Evolutionary conservation across 345 rosid genomes (phyloP).

Genomic region (Rhodamnia rubescens): DNA sequence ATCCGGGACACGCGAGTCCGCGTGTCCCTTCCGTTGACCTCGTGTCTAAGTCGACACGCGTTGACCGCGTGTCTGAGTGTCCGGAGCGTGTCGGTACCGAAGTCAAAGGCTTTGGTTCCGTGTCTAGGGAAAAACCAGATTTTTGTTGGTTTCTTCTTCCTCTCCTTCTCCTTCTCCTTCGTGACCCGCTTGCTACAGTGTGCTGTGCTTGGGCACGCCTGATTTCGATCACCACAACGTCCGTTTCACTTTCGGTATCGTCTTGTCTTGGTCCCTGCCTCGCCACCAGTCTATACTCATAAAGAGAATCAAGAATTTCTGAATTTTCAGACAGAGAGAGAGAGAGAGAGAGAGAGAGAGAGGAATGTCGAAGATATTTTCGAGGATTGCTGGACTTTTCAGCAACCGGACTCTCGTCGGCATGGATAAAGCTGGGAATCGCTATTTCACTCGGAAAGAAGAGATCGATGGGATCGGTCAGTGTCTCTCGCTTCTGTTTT

Average conservation of each 20-base stretch:
- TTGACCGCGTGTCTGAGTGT: no score
- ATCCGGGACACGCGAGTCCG: no score
- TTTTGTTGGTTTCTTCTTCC: not conserved
- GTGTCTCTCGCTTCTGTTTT: conserved; percentile 13
- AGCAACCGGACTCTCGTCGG: conserved; percentile 40
- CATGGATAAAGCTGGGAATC: conserved; percentile 65
- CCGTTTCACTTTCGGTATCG: not conserved
- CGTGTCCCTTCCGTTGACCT: no score
- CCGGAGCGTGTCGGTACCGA: no score
- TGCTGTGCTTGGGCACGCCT: not conserved
- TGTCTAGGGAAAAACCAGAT: no score
- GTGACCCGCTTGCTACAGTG: not conserved
- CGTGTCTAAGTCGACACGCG: no score
- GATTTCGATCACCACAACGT: not conserved
- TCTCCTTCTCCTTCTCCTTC: not conserved
- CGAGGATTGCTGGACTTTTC: conserved; percentile 60
- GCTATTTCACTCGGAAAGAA: conserved; percentile 65
- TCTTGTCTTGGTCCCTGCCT: not conserved
- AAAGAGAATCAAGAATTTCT: not conserved
- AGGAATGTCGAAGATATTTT: conserved; percentile 65
- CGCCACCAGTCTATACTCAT: not conserved
- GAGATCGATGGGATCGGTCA: conserved; percentile 77
- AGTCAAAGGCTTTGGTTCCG: no score
- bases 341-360: not conserved
- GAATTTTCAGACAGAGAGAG: not conserved